Evolutionary conservation across 768 basidiomycete species (phyloP).

Genomic region (Chlorophyllum brunneum): DNA sequence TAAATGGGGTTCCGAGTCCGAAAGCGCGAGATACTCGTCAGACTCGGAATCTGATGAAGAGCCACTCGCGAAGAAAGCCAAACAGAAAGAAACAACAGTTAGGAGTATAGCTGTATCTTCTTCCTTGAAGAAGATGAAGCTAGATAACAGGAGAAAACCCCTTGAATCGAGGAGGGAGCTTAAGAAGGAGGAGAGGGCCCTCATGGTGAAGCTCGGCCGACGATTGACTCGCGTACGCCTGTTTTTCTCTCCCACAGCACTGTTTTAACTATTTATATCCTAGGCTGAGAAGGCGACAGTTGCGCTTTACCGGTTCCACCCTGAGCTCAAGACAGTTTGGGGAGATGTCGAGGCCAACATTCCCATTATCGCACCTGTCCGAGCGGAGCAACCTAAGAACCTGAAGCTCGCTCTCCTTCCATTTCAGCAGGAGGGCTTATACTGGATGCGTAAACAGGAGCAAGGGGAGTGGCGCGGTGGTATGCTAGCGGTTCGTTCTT

Average conservation of each 20-base stretch:
- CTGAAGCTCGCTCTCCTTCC: conserved; percentile 85
- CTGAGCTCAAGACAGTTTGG: conserved; percentile 83
- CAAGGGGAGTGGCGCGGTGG: conserved; percentile 84
- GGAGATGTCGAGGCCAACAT: conserved; percentile 71
- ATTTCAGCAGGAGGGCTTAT: conserved; percentile 93
- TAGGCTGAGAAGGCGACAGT: conserved; percentile 72
- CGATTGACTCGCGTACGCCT: conserved; percentile 63
- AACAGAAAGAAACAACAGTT: conserved; percentile 13
- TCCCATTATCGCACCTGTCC: conserved; percentile 57
- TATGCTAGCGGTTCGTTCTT: conserved; percentile 75
- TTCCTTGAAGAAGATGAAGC: conserved; percentile 31
- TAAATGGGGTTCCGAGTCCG: conserved; percentile 23
- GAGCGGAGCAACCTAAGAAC: conserved; percentile 76
- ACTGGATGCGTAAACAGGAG: conserved; percentile 97
- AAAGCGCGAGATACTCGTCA: conserved; percentile 22
- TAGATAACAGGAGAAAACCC: conserved; percentile 17
- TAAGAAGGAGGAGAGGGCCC: conserved; percentile 44
- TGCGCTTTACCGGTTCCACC: conserved; percentile 64
- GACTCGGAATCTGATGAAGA: conserved; percentile 20
- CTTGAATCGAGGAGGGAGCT: conserved; percentile 24
- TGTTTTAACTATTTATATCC: conserved; percentile 11
- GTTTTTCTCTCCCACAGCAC: not conserved
- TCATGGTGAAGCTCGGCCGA: conserved; percentile 62
- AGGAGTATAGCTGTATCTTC: conserved; percentile 24
- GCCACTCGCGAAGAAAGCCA: conserved; percentile 31